phyloP scores from a whole-genome alignment of 257 asterid species.

The Solanum commersonii region DNA sequence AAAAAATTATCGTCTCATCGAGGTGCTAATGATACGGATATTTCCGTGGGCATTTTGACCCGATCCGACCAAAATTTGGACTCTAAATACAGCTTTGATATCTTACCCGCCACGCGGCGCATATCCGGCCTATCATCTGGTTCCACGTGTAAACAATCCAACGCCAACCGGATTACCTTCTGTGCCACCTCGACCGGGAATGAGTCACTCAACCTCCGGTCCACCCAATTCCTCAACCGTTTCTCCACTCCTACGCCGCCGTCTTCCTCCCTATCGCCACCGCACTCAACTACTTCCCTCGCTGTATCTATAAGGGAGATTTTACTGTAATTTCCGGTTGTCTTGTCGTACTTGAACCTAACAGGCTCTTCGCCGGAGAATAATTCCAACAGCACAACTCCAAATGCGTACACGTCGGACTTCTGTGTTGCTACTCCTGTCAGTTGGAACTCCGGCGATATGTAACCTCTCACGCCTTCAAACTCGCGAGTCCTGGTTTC shows the following conservation, averaged over 20 bases:
- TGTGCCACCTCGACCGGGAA: constrained; percentile 79
- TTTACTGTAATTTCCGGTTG: constrained; percentile 26
- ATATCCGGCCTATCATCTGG: constrained; percentile 66
- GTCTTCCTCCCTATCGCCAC: constrained; percentile 30
- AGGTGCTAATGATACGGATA: constrained; percentile 30
- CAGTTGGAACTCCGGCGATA: constrained; percentile 80
- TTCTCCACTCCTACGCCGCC: constrained; percentile 21
- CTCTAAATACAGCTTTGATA: constrained; percentile 73
- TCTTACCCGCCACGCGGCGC: constrained; percentile 54
- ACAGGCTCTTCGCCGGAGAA: constrained; percentile 77
- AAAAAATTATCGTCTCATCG: background rate
- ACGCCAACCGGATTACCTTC: constrained; percentile 49
- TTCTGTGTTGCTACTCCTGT: constrained; percentile 78
- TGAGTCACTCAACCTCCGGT: constrained; percentile 69
- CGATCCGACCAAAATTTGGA: constrained; percentile 70
- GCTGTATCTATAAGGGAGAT: constrained; percentile 55
- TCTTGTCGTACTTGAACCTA: constrained; percentile 39
- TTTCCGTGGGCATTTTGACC: constrained; percentile 17
- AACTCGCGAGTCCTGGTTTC: constrained; percentile 24
- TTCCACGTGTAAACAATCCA: constrained; percentile 66
- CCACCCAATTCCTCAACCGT: constrained; percentile 34
- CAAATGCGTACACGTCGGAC: constrained; percentile 88
- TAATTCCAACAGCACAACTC: constrained; percentile 75
- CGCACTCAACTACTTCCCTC: constrained; percentile 45
- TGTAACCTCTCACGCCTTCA: constrained; percentile 82